These are phyloP conservation scores for Viridothelium virens DNA, from an alignment of 495 filamentous ascomycete species.

Conservation along the genomic window DNA sequence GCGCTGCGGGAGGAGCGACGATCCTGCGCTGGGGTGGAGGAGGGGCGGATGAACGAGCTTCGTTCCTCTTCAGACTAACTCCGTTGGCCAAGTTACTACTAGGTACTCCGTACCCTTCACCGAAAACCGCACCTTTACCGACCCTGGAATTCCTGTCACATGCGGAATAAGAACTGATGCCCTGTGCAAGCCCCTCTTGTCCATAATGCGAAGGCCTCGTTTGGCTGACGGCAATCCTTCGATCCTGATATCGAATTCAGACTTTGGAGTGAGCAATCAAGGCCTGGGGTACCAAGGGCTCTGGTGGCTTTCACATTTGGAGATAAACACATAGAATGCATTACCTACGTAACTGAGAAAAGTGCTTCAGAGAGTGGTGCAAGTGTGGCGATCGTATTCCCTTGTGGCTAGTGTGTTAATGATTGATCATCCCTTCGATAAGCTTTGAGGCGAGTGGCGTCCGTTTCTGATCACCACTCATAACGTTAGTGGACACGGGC, in stretches of 20 bases:
- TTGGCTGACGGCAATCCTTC: neutral
- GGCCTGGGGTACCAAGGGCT: no score
- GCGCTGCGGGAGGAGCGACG: slow-evolving; percentile 6
- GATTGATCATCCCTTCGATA: slow-evolving; percentile 7
- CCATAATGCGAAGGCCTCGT: neutral
- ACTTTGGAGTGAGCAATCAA: no score
- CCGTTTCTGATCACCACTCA: neutral
- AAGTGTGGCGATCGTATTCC: neutral
- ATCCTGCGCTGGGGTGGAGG: neutral
- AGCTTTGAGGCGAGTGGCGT: slow-evolving; percentile 4
- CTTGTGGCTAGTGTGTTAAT: neutral
- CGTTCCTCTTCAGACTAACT: no score
- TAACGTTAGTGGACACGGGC: neutral
- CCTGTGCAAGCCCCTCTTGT: neutral
- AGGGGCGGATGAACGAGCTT: no score
- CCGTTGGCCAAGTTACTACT: no score
- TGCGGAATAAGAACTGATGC: neutral
- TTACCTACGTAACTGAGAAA: no score
- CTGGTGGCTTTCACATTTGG: no score
- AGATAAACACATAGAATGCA: no score
- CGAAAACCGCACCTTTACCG: neutral
- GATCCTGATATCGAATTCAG: no score
- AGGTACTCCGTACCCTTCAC: neutral
- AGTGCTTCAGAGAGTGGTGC: no score
- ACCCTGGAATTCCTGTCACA: neutral